Base-by-base conservation (phyloP, 352 stramenopile genomes). In the Globisporangium lucens region DNA sequence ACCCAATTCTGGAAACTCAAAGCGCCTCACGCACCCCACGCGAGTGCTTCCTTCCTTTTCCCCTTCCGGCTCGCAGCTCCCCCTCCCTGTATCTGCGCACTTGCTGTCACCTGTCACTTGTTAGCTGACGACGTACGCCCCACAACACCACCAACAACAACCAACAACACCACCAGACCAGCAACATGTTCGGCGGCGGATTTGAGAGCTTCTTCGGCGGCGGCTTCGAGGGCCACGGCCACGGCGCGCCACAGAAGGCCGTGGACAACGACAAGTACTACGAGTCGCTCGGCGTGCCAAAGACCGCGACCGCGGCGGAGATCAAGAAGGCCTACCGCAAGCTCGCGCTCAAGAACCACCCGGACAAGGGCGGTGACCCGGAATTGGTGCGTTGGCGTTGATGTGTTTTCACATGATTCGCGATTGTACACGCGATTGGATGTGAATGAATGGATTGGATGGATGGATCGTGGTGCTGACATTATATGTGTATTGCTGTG, bases 351-450 rank as follows among this genome's bases (percentile, higher is more conserved):
- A 97, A 95, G 78, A 98, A 99, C 77, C 98, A 99, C 81, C 98
- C 98, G 29, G 98, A 99, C 76, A 99, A 99, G 81, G 97, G 98
- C 59, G 98, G 98, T 67, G 97, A 99, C 80, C 91, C 97, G 51
- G 97, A 99, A 74, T 75, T 93, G 29, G 77, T 85, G 67, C 60
- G 77, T 63, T 20, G 17, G 27, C 36, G 5, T n/a, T 51, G 3
- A 24, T 47, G 29, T 41, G 6, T 65, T n/a, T 5, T 61, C 8
- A 46, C 17, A 46, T 46, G 43, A 51, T 51, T n/a, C 43, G 20
- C 6, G 22, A 24, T 51, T 5, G 17, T 3, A 4, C 43, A 51
- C 6, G 20, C 20, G 30, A 17, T 61, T 35, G 27, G 30, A 13
- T 30, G 9, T 38, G 24, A 30, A 33, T 41, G 61, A 12, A 46